Percentiles rank a stretch among this genome's conserved stretches.
Conservation (phyloP, 23 red algal genomes). For the Gracilariopsis chorda region DNA sequence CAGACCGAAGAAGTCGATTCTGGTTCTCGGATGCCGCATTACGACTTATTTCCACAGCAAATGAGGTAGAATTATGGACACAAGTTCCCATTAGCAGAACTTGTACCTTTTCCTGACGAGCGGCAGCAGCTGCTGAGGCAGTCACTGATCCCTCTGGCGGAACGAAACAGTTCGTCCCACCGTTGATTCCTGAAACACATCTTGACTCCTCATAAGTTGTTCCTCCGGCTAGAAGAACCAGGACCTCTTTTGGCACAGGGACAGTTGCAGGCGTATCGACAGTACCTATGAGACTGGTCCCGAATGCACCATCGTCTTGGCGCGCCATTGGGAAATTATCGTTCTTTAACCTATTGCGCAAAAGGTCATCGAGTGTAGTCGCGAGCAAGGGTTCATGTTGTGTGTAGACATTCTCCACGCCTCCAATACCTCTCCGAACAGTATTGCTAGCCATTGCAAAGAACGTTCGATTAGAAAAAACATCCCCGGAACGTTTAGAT, state of each 20-base stretch:
- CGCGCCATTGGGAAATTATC: slow-evolving; percentile 44
- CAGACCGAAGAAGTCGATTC: not conserved
- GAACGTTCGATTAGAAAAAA: slow-evolving; percentile 91
- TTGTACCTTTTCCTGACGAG: slow-evolving; percentile 25
- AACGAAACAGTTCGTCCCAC: slow-evolving; percentile 44
- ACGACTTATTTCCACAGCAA: slow-evolving; percentile 69
- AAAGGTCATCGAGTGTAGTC: slow-evolving; percentile 75
- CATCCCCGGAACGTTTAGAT: slow-evolving; percentile 71
- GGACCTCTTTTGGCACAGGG: slow-evolving; percentile 57
- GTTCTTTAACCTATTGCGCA: slow-evolving; percentile 57
- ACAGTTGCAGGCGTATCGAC: not conserved
- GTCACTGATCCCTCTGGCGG: slow-evolving; percentile 70
- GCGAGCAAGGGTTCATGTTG: slow-evolving; percentile 97
- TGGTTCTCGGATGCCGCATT: slow-evolving; percentile 15
- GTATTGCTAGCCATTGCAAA: slow-evolving; percentile 88
- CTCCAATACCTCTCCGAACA: slow-evolving; percentile 81
- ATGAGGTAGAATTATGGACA: slow-evolving; percentile 82
- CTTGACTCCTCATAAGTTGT: slow-evolving; percentile 88
- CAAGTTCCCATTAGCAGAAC: slow-evolving; percentile 68
- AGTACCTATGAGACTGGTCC: slow-evolving; percentile 14
- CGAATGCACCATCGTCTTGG: slow-evolving; percentile 19
- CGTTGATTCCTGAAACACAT: slow-evolving; percentile 78
- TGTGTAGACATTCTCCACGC: slow-evolving; percentile 92
- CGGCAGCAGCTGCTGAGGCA: slow-evolving; percentile 60
- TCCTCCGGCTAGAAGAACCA: slow-evolving; percentile 80